Evolutionary conservation across 805 yeast species (phyloP), one percentile per base, ranked within the genome.

Genomic region (Kluyveromyces nonfermentans): DNA sequence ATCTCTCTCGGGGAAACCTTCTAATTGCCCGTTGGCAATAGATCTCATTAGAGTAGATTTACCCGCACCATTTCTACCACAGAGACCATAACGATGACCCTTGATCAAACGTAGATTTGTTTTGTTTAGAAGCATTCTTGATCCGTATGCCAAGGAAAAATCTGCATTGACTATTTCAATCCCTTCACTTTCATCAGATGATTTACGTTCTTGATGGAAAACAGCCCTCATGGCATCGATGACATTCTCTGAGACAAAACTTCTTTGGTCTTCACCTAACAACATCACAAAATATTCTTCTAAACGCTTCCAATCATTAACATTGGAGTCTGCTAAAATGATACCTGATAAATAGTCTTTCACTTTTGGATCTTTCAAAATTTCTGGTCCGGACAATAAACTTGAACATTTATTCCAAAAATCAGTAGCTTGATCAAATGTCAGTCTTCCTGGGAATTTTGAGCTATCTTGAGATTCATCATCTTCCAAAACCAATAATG

Each of bases 31-130:
- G 60, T 87, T 86, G 44, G 96, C 87, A 57, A 90, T 93, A 25
- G 97, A 82, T 66, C 97, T 79, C 97, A 90, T 88, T 57, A 90
- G 73, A 14, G 98, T 90, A 12, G 97, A 88, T 68, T 90, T 90
- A 72, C 98, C 98, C 47, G 96, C 97, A 75, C 98, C 98, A 63
- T 90, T 90, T 69, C 97, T 76, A 63, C 98, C 98, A 74, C 96
- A 87, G 49, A 90, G 75, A 72, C 98, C 98, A 61, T 90, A 90
- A 68, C 98, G 78, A 69, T 86, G 97, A 57, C 97, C 97, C 70
- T 89, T 87, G 55, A 85, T 71, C 50, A 90, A 74, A 60, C 95
- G 78, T 62, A 90, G 71, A 48, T 75, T 85, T 38, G 98, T 88
- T 70, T 93, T 93, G 74, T 89, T 90, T 55, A 90, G 72, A 55